Conservation (phyloP, 78 protist genomes). For the Mantamonas sphyraenae region DNA sequence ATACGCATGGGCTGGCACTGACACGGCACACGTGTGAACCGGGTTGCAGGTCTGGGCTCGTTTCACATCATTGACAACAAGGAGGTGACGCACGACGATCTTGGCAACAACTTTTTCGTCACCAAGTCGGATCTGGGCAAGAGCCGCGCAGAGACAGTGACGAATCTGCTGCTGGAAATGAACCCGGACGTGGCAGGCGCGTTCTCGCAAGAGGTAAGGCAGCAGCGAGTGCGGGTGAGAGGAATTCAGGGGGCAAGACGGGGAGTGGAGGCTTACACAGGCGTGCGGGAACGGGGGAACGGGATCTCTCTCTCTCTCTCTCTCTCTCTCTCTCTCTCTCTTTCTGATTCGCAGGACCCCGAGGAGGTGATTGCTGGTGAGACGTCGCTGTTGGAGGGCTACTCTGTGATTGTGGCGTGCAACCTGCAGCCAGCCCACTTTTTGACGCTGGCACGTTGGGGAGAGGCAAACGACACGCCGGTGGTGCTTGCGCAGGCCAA, state of each 20-base stretch:
- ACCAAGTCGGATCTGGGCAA: slow-evolving; percentile 39
- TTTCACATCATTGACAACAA: slow-evolving; percentile 68
- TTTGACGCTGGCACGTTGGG: slow-evolving; percentile 17
- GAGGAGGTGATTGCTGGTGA: slow-evolving; percentile 27
- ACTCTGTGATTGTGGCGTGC: slow-evolving; percentile 58
- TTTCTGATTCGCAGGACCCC: background rate
- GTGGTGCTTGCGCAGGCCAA: slow-evolving; percentile 45
- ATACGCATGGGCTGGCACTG: too few species aligned
- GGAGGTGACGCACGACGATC: slow-evolving; percentile 38
- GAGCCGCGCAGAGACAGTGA: slow-evolving; percentile 58
- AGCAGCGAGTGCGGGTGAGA: too few species aligned
- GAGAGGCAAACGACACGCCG: slow-evolving; percentile 28
- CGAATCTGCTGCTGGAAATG: slow-evolving; percentile 59
- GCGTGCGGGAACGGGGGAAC: too few species aligned
- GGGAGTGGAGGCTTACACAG: too few species aligned
- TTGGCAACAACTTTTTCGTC: slow-evolving; percentile 76
- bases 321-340: too few species aligned
- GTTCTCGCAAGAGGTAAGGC: background rate
- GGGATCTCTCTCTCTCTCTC: too few species aligned
- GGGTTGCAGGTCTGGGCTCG: slow-evolving; percentile 48
- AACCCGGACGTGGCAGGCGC: slow-evolving; percentile 37
- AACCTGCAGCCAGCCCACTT: slow-evolving; percentile 34
- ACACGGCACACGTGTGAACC: too few species aligned
- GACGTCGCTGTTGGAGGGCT: slow-evolving; percentile 40
- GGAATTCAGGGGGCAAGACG: too few species aligned